Percentiles rank a stretch among this genome's conserved stretches.
Conservation (phyloP, 2,329 filamentous ascomycete species). For the Pseudogymnoascus sp. region DNA sequence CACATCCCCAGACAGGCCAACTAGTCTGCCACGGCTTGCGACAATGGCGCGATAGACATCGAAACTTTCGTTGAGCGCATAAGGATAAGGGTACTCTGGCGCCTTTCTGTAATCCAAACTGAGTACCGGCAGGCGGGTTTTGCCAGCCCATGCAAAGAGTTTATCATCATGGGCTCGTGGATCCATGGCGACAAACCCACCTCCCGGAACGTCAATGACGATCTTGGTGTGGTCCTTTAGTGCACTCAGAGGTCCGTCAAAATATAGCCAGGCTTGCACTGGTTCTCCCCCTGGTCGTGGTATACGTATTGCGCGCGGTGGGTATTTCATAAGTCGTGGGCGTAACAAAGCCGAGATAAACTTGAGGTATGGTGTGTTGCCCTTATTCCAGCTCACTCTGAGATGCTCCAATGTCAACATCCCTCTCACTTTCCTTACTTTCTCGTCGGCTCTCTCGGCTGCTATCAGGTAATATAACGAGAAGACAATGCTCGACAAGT, state of each 20-base stretch:
- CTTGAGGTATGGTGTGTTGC: slow-evolving; percentile 75
- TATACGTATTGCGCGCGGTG: slow-evolving; percentile 76
- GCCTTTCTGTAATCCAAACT: slow-evolving; percentile 89
- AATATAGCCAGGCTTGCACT: slow-evolving; percentile 85
- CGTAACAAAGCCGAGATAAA: slow-evolving; percentile 66
- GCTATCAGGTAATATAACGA: slow-evolving; percentile 86
- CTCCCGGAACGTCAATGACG: slow-evolving; percentile 84
- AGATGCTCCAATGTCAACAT: slow-evolving; percentile 86
- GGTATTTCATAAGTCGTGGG: slow-evolving; percentile 72
- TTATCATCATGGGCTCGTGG: slow-evolving; percentile 94
- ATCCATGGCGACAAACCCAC: slow-evolving; percentile 94
- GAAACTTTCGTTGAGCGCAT: slow-evolving; percentile 80
- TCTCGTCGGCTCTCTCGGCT: slow-evolving; percentile 91
- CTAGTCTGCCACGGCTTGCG: slow-evolving; percentile 63
- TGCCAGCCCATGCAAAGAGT: slow-evolving; percentile 83
- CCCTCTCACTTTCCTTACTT: slow-evolving; percentile 82
- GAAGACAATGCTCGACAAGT: slow-evolving; percentile 76
- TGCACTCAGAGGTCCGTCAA: slow-evolving; percentile 75
- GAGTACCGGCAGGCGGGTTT: slow-evolving; percentile 78
- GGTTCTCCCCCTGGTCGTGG: slow-evolving; percentile 71
- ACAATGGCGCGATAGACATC: slow-evolving; percentile 75
- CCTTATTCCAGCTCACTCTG: slow-evolving; percentile 91
- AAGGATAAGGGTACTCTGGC: slow-evolving; percentile 77
- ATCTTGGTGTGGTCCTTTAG: slow-evolving; percentile 70
- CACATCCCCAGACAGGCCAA: slow-evolving; percentile 62